Evolutionary conservation across 345 rosid species (phyloP).

Genomic region (Laguncularia racemosa): DNA sequence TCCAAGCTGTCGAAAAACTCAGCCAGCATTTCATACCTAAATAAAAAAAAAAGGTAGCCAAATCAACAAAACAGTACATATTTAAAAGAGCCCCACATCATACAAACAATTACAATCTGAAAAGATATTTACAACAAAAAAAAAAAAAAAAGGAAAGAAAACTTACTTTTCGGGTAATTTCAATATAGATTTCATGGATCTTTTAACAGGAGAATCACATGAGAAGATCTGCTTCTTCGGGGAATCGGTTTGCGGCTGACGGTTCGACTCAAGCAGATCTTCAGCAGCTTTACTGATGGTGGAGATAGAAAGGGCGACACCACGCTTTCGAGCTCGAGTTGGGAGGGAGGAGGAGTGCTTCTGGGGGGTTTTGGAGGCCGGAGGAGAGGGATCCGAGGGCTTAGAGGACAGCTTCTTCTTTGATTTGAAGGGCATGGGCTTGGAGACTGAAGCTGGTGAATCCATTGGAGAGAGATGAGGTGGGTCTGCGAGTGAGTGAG

Average conservation of each 20-base stretch:
- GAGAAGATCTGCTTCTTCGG: conserved; percentile 34
- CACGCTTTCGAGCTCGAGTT: conserved; percentile 39
- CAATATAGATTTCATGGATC: conserved; percentile 9
- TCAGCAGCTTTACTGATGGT: conserved; percentile 52
- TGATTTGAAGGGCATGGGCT: conserved; percentile 33
- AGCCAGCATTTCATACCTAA: conserved; percentile 51
- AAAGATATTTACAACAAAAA: neutral
- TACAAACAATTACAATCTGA: neutral
- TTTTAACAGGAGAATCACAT: conserved; percentile 12
- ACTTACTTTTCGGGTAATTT: conserved; percentile 43
- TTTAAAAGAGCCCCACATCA: neutral
- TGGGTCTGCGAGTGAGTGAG: too few relatives aligned
- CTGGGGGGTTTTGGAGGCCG: conserved; percentile 45
- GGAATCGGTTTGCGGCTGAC: conserved; percentile 16
- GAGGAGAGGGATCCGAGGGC: neutral
- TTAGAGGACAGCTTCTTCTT: conserved; percentile 22
- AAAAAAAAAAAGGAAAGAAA: neutral
- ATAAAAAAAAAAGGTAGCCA: neutral
- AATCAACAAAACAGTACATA: neutral
- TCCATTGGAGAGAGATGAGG: conserved; percentile 6
- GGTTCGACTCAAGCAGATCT: conserved; percentile 20
- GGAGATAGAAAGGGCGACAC: conserved; percentile 45
- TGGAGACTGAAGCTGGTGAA: conserved; percentile 23
- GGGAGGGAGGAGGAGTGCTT: conserved; percentile 22
- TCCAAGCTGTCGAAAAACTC: conserved; percentile 66